These are phyloP conservation scores for Phyllostachys edulis DNA, from an alignment of 176 grass and related monocot genomes.

Conservation along the genomic window DNA sequence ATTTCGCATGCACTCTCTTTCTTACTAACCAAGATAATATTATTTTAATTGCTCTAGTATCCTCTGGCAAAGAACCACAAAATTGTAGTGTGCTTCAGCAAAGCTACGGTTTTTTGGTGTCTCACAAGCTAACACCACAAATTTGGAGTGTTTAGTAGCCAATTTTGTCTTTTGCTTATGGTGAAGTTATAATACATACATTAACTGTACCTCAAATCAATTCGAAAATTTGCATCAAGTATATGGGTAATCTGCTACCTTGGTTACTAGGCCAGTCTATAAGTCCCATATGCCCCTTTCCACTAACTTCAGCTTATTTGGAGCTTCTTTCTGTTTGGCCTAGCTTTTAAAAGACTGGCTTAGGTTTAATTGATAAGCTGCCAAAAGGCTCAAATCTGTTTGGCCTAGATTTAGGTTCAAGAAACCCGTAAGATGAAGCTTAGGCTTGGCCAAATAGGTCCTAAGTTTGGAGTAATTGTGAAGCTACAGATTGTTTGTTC, in stretches of 20 bases:
- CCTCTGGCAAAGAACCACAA: too few species aligned
- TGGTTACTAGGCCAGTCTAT: not conserved
- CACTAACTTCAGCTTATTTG: not conserved
- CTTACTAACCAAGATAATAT: too few species aligned
- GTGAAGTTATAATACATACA: not conserved
- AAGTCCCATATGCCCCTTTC: not conserved
- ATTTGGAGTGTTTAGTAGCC: too few species aligned
- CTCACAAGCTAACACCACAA: too few species aligned
- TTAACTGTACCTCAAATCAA: not conserved
- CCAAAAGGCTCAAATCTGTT: not conserved
- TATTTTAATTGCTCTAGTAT: too few species aligned
- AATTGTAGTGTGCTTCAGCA: too few species aligned
- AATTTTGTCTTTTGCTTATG: not conserved
- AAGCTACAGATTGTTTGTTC: conserved; percentile 10
- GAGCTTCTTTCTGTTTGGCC: not conserved
- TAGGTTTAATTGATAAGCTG: not conserved
- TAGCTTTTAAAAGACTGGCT: not conserved
- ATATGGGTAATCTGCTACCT: not conserved
- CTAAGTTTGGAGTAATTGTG: not conserved
- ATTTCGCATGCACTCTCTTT: too few species aligned
- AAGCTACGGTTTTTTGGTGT: too few species aligned
- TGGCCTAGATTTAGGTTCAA: not conserved
- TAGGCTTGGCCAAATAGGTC: not conserved
- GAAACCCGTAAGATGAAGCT: not conserved
- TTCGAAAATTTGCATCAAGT: not conserved